Evolutionary conservation across 176 grass and related monocot species (phyloP), one percentile per base, ranked within the genome.

Genomic region (Zoysia pacifica): DNA sequence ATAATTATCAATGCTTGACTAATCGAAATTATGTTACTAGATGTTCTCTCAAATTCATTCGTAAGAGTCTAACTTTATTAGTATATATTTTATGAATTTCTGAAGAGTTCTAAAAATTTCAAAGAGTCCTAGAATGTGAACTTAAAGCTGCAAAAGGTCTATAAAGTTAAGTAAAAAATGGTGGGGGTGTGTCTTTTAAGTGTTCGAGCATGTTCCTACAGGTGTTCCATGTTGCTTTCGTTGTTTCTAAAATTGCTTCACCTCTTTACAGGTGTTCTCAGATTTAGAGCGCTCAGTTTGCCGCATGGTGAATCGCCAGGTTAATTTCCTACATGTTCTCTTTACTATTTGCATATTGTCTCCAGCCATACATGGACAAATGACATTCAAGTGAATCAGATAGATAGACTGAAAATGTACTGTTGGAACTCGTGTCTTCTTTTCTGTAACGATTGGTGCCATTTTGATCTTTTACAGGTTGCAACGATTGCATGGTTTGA

Each of bases 401-500:
- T 28, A 28, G 28, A 28, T 79, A 53, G 36, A 70, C 9, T 13
- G 79, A 3, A 46, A 59, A 63, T 56, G 28, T 62, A 6, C 36
- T 36, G 4, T 3, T 38, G 20, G 2, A 52, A 76, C 15, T 59
- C 16, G 78, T 38, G 0, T 72, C 13, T 0, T 67, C 53, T 73
- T 38, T 59, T 69, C 51, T 44, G 6, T 81, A 40, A 80, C 47
- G 16, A 28, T 71, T 69, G 35, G 5, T 62, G n/a, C 53, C 50
- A 20, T 70, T 83, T 67, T 81, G 12, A 18, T 44, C 62, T 56
- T 89, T 79, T 80, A 54, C 78, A 99, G 97, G 97, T 99, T 13
- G 97, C 93, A 7, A 99, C 97, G 71, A 99, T 91, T 5, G 97
- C 97, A 84, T 99, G 97, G 97, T 96, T 99, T 82, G 97, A 99